Conservation (phyloP, 179 eudicot species). For the Beta corolliflora region DNA sequence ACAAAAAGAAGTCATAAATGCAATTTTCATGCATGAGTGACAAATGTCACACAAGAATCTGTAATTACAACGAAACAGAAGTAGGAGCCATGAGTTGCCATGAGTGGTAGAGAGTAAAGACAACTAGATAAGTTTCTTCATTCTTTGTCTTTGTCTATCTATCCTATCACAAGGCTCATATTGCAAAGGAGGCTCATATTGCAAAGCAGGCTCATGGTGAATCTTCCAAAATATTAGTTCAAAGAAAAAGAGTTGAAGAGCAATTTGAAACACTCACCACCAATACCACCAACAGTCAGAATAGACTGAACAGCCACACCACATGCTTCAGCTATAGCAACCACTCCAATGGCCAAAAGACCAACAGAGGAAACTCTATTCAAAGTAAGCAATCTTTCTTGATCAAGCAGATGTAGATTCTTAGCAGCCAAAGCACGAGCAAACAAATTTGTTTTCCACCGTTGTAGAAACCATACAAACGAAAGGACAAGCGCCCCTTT, state of each 20-base stretch:
- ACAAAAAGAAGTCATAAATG: neutral
- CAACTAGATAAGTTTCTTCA: neutral
- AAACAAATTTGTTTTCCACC: slow-evolving; percentile 86
- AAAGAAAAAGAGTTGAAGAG: neutral
- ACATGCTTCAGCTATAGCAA: slow-evolving; percentile 92
- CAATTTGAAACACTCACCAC: slow-evolving; percentile 56
- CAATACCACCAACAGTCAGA: slow-evolving; percentile 93
- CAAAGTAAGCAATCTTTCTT: slow-evolving; percentile 67
- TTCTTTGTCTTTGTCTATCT: neutral
- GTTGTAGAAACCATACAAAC: slow-evolving; percentile 86
- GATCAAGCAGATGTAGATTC: slow-evolving; percentile 41
- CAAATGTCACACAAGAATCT: neutral
- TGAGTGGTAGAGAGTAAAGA: too few species aligned
- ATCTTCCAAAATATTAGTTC: neutral
- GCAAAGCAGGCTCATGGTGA: neutral
- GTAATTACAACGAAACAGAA: too few species aligned
- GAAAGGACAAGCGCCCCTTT: slow-evolving; percentile 75
- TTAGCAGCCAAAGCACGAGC: slow-evolving; percentile 58
- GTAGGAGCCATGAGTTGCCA: too few species aligned
- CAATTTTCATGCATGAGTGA: neutral
- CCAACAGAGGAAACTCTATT: slow-evolving; percentile 86
- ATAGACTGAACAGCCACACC: slow-evolving; percentile 98
- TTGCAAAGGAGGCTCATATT: neutral
- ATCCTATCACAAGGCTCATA: neutral
- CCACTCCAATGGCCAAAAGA: slow-evolving; percentile 65